Evolutionary conservation across 2,329 filamentous ascomycete genomes (phyloP), one percentile per base, ranked within the genome.

Genomic region (Gaeumannomyces sp.): DNA sequence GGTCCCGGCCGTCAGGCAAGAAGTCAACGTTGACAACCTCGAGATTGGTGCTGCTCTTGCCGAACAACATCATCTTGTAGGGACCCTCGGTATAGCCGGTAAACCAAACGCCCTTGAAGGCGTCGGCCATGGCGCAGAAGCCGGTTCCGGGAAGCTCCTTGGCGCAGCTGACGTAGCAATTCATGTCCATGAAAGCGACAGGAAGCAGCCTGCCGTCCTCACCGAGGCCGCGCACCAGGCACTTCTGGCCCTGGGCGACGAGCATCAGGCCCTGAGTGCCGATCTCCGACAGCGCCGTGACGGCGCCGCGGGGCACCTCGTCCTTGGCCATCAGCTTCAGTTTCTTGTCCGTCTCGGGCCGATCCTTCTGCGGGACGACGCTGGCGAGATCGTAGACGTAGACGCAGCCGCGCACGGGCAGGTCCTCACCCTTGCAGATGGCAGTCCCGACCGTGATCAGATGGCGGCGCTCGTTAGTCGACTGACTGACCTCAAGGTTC

Each of bases 101-200:
- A 70, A 99, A 96, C 93, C 95, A 98, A 2, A 98, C 82, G 0
- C 95, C 95, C 78, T 97, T 97, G 73, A 95, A 88, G 0, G 90
- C 91, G 77, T 99, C 95, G 0, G 91, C 91, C 78, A 97, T 88
- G 14, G 97, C 82, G 72, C 91, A 93, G 73, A 99, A 82, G 0
- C 94, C 93, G 0, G 92, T 96, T 1, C 89, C 87, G 4, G 88
- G 87, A 25, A 99, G 82, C 71, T 92, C 91, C 72, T 93, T 95
- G 64, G 92, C 85, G n/a, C 89, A 87, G 2, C 88, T 91, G 16
- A 97, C 92, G 72, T 97, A 95, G 76, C 91, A 96, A 77, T 92
- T 95, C 88, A 97, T 96, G 72, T 99, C 95, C 83, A 99, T 90
- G 73, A 99, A 99, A 0, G 95, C 95, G 4, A 99, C 94, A 0